Base-by-base conservation (phyloP, 78 protist genomes). In the Mastigamoeba balamuthi region DNA sequence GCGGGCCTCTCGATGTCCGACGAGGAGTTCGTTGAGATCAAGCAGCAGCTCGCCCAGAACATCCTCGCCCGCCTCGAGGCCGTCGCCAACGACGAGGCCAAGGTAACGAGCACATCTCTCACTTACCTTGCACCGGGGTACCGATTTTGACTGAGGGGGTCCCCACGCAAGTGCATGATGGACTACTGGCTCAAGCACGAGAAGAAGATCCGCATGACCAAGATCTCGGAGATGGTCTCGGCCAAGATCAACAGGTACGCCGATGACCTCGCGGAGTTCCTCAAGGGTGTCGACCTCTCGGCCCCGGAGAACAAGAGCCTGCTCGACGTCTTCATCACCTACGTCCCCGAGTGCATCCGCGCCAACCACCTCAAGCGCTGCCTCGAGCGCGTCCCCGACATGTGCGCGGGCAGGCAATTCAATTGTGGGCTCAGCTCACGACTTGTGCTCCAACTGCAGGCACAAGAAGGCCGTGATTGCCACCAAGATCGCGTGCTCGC, bases 1-100 rank as follows among this genome's bases (percentile, higher is more conserved):
- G 67, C 94, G 0, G 94, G 87, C 2, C 85, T 93, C 5, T 67
- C 5, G 70, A 91, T 6, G 52, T 93, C 27, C 30, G 36, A 28
- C 92, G 80, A 81, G 65, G 87, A 87, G 74, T 88, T 82, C 10
- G 75, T 39, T 23, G 5, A 72, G 17, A 17, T 48, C 17, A 48
- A 48, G 17, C 17, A 17, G 33, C 33, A 48, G 33, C 58, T 48
- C 17, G 58, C 58, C 17, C 17, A 48, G 58, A 17, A 48, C 17
- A 48, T 48, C 17, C 58, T 48, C 17, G 17, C 17, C 33, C 58
- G 58, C 58, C 17, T 48, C 17, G 58, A 48, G 17, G 58, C 58
- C 58, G 58, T 25, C 58, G 58, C 58, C 17, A 25, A 48, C 58
- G 17, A 48, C 58, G 58, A 48, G 17, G 58, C 58, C 58, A 48